Evolutionary conservation across 148 eudicot genomes (phyloP).

Genomic region (Polygonum maritimum): DNA sequence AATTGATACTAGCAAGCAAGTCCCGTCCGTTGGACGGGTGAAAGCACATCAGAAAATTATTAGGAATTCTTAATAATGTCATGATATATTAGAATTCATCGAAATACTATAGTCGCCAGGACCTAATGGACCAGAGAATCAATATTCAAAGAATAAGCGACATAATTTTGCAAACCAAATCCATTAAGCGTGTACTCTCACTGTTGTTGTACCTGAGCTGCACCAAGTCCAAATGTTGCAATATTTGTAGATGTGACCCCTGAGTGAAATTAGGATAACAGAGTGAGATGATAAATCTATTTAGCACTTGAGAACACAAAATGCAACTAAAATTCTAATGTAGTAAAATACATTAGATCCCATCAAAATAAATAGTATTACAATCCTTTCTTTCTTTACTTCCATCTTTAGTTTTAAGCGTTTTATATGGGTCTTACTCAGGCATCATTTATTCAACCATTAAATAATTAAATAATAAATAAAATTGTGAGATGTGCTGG

Average conservation of each 20-base stretch:
- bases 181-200: not conserved
- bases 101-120: slow-evolving; percentile 72
- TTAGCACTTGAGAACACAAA: not conserved
- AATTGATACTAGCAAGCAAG: too few relatives aligned
- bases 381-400: not conserved
- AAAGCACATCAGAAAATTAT: too few relatives aligned
- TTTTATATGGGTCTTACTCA: not conserved
- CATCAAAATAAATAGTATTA: not conserved
- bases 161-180: not conserved
- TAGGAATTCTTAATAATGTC: too few relatives aligned
- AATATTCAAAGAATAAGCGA: slow-evolving; percentile 3
- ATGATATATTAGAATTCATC: too few relatives aligned
- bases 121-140: slow-evolving; percentile 35
- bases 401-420: not conserved
- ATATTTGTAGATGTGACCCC: slow-evolving; percentile 69
- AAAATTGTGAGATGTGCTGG: not conserved
- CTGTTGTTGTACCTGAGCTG: slow-evolving; percentile 64
- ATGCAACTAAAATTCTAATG: not conserved
- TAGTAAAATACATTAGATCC: not conserved
- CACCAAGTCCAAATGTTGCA: slow-evolving; percentile 76
- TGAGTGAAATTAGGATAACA: slow-evolving; percentile 15
- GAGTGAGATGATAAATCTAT: not conserved
- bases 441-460: not conserved
- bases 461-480: not conserved
- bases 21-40: too few relatives aligned